phyloP scores from a whole-genome alignment of 768 basidiomycete genomes.

The Lentinula sp. region DNA sequence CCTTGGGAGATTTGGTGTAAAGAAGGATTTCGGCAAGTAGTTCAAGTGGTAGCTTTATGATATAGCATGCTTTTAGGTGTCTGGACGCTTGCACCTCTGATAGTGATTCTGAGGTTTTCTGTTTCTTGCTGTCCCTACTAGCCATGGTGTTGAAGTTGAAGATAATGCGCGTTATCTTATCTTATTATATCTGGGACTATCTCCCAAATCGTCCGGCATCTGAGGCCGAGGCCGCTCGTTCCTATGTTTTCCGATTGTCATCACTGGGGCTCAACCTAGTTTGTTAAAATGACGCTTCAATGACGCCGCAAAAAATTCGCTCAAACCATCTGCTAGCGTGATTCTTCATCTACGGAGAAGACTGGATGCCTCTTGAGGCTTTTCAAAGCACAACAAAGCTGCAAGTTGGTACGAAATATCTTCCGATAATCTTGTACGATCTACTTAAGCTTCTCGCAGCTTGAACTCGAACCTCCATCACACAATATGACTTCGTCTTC shows the following conservation, averaged over 20 bases:
- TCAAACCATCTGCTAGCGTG: background rate
- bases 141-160: background rate
- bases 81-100: background rate
- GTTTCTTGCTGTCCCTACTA: background rate
- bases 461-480: background rate
- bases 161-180: background rate
- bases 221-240: background rate
- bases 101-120: background rate
- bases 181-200: background rate
- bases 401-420: background rate
- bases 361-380: background rate
- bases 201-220: too few relatives aligned
- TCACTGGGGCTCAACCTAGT: background rate
- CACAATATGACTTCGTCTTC: slow-evolving; percentile 51
- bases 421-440: background rate
- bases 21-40: slow-evolving; percentile 59
- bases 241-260: background rate
- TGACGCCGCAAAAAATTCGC: background rate
- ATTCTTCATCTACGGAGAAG: background rate
- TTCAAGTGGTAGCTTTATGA: slow-evolving; percentile 47
- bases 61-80: background rate
- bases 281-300: background rate
- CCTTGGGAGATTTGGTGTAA: slow-evolving; percentile 38
- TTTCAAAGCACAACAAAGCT: background rate
- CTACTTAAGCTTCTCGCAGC: background rate